Percentiles rank a stretch among this genome's conserved stretches.
Evolutionary conservation across 306 rosid species (phyloP).

Genomic region (Hippophae gyantsensis): DNA sequence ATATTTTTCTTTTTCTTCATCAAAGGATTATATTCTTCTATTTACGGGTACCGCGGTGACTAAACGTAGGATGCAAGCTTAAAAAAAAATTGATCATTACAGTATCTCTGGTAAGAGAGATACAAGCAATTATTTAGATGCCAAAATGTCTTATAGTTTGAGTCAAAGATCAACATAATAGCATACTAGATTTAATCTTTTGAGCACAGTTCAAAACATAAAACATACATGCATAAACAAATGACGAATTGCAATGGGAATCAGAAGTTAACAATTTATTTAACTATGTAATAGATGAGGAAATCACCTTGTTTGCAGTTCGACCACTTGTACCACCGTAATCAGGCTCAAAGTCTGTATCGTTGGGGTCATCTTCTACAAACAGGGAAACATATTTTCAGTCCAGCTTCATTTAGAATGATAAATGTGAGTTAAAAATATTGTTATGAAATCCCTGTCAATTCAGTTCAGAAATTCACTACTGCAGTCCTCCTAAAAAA

Average conservation of each 20-base stretch:
- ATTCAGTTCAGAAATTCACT: constrained; percentile 2
- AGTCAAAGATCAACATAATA: background rate
- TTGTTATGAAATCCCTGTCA: constrained; percentile 1
- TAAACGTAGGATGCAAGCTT: no score
- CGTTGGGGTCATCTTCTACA: constrained; percentile 96
- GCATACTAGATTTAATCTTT: background rate
- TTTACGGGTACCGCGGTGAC: no score
- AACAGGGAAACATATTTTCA: constrained; percentile 14
- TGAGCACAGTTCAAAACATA: background rate
- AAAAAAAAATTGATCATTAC: no score
- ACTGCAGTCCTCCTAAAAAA: constrained; percentile 14
- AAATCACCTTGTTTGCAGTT: constrained; percentile 62
- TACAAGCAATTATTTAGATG: no score
- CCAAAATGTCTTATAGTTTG: no score
- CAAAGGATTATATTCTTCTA: no score
- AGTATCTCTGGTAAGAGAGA: no score
- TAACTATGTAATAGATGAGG: constrained; percentile 6
- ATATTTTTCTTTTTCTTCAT: no score
- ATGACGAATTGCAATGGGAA: background rate
- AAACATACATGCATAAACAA: background rate
- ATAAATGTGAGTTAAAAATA: constrained; percentile 1
- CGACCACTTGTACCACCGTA: constrained; percentile 40
- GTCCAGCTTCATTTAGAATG: constrained; percentile 2
- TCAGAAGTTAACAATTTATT: constrained; percentile 5
- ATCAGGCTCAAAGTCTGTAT: constrained; percentile 87